Base-by-base conservation (phyloP, 345 rosid species). In the Camelina laxa region DNA sequence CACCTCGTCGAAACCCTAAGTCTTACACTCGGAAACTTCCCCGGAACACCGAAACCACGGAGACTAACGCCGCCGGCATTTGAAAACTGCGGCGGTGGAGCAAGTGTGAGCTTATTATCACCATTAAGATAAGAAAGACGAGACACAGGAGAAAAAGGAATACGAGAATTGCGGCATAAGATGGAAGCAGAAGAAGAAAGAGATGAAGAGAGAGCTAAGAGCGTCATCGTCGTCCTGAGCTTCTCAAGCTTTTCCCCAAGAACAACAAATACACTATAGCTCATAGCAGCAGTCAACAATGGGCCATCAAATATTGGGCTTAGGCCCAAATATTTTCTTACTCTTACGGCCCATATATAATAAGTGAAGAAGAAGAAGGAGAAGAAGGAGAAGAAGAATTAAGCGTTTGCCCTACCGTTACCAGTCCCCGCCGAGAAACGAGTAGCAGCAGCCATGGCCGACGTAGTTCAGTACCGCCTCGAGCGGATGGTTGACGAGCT, bases 401-500 rank as follows among this genome's bases (percentile, higher is more conserved):
- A 44, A 51, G 39, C 6, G 31, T 69, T 39, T 68, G 72, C 74
- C 79, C 74, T 75, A 75, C 55, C 22, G 75, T 58, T 60, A 7
- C 63, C 63, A 51, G 74, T 60, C 73, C 55, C 65, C 80, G 66
- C 59, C 71, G 76, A 41, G 50, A 76, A 11, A 10, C 21, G 56
- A 61, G 56, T 4, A 75, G 63, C 64, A 56, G 54, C 35, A 73
- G 33, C 80, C 13, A 95, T 92, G 97, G 97, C 97, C 60, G 97
- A 95, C 85, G 86, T 88, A 11, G 97, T 90, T n/a, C 97, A 95
- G 67, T 95, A 74, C 88, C 92, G 96, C 65, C 88, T 89, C 22
- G 99, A 95, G 88, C 97, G 97, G 80, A 95, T 92, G 99, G 89
- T 88, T 54, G 82, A 81, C 61, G 97, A 95, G 87, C 90, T 95